These are phyloP conservation scores for Echria macrotheca DNA, from an alignment of 495 filamentous ascomycete species.

Conservation along the genomic window DNA sequence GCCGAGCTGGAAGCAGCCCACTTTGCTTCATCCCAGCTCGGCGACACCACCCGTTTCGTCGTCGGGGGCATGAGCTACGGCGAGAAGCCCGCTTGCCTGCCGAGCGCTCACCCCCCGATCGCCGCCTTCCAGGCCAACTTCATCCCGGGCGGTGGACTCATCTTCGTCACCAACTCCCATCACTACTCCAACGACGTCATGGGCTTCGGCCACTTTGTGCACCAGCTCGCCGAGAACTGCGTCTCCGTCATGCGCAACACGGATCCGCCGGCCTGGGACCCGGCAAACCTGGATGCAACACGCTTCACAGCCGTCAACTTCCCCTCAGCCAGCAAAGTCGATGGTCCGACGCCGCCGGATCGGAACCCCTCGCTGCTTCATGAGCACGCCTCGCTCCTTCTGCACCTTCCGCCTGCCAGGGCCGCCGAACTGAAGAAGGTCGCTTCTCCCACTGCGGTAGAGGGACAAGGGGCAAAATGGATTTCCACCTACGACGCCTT, in stretches of 20 bases:
- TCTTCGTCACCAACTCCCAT: constrained; percentile 41
- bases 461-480: no score
- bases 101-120: constrained; percentile 27
- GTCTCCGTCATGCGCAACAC: constrained; percentile 28
- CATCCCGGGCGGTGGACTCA: constrained; percentile 32
- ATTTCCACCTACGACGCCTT: constrained; percentile 43
- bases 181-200: constrained; percentile 42
- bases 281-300: constrained; percentile 28
- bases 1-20: constrained; percentile 27
- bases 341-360: constrained; percentile 25
- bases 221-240: constrained; percentile 44
- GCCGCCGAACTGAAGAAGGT: constrained; percentile 36
- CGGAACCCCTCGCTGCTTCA: constrained; percentile 31
- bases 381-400: constrained; percentile 25
- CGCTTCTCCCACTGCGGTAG: constrained; percentile 18
- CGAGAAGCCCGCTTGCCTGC: constrained; percentile 35
- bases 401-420: constrained; percentile 41
- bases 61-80: constrained; percentile 36
- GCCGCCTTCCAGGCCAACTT: constrained; percentile 41
- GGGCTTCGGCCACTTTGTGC: constrained; percentile 33
- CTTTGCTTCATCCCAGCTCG: constrained; percentile 24
- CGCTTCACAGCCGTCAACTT: constrained; percentile 24
- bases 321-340: constrained; percentile 20
- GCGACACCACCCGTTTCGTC: constrained; percentile 25
- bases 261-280: constrained; percentile 29